Evolutionary conservation across 331 rosid genomes (phyloP).

Genomic region (Spiraea crenata): DNA sequence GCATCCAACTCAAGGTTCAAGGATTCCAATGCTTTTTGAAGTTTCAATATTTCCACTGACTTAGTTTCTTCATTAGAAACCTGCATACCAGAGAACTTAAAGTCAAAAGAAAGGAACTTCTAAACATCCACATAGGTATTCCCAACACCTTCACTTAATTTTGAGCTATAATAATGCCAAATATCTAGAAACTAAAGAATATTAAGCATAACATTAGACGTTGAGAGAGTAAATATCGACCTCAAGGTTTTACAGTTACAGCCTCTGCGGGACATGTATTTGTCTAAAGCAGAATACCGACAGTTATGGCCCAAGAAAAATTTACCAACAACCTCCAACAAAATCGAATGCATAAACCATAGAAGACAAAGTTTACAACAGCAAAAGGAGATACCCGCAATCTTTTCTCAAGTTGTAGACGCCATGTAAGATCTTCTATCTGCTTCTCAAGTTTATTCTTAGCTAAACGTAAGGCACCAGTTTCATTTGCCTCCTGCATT

Average conservation of each 20-base stretch:
- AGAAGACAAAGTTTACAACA: neutral
- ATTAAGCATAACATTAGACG: neutral
- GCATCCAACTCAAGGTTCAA: constrained; percentile 83
- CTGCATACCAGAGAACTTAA: constrained; percentile 43
- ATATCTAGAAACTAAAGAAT: neutral
- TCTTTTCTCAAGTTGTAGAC: constrained; percentile 91
- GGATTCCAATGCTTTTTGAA: constrained; percentile 70
- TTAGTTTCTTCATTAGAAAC: constrained; percentile 88
- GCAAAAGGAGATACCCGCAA: constrained; percentile 61
- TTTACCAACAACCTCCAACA: neutral
- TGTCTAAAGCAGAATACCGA: neutral
- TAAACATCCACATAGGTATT: neutral
- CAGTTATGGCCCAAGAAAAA: neutral
- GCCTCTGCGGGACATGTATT: neutral
- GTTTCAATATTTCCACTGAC: constrained; percentile 64
- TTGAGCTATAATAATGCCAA: constrained; percentile 6
- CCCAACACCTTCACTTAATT: neutral
- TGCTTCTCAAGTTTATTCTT: constrained; percentile 96
- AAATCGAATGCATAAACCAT: neutral
- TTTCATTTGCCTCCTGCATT: constrained; percentile 90
- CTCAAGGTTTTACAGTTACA: neutral
- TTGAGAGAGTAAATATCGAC: neutral
- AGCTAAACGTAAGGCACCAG: constrained; percentile 96
- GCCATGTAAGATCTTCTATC: constrained; percentile 92
- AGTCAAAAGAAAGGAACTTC: constrained; percentile 15